A percentile compares a stretch with the other conserved stretches of the same genome.
These are phyloP conservation scores for Brassica incana DNA, from an alignment of 345 rosid genomes.

Conservation along the genomic window DNA sequence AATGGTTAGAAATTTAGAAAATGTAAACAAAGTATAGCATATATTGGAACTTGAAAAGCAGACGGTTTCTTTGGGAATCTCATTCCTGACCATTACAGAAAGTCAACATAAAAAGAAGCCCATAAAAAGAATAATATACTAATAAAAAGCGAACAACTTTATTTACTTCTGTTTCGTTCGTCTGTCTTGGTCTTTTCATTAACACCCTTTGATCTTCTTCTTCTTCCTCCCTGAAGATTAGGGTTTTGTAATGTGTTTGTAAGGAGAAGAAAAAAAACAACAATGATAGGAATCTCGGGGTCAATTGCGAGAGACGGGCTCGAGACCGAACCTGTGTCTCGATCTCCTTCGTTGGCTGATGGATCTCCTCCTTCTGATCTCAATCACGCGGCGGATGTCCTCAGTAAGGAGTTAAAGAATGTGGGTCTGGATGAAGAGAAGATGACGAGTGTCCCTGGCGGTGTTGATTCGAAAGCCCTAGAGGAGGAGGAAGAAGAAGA, in stretches of 20 bases:
- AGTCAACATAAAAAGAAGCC: neutral
- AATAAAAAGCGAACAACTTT: slow-evolving; percentile 3
- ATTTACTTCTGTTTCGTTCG: neutral
- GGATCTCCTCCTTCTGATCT: slow-evolving; percentile 43
- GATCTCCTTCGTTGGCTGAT: slow-evolving; percentile 19
- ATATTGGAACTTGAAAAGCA: slow-evolving; percentile 30
- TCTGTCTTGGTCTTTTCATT: neutral
- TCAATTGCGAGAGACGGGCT: neutral
- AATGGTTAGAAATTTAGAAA: too few relatives aligned
- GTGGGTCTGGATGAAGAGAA: slow-evolving; percentile 40
- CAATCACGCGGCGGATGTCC: slow-evolving; percentile 32
- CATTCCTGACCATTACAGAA: slow-evolving; percentile 10
- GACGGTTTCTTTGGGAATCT: slow-evolving; percentile 30
- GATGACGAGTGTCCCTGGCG: slow-evolving; percentile 6
- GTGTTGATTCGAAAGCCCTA: neutral
- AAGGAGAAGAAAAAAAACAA: neutral
- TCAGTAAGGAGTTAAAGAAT: slow-evolving; percentile 35
- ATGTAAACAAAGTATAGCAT: too few relatives aligned
- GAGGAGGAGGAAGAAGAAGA: slow-evolving; percentile 12
- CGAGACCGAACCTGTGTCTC: slow-evolving; percentile 18
- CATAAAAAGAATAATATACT: neutral
- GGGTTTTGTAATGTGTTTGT: slow-evolving; percentile 32
- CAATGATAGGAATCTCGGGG: neutral
- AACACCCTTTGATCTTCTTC: slow-evolving; percentile 21
- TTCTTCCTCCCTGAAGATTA: slow-evolving; percentile 31